These are phyloP conservation scores for Dunaliella sp. DNA, from an alignment of 139 green algal genomes.

Conservation along the genomic window DNA sequence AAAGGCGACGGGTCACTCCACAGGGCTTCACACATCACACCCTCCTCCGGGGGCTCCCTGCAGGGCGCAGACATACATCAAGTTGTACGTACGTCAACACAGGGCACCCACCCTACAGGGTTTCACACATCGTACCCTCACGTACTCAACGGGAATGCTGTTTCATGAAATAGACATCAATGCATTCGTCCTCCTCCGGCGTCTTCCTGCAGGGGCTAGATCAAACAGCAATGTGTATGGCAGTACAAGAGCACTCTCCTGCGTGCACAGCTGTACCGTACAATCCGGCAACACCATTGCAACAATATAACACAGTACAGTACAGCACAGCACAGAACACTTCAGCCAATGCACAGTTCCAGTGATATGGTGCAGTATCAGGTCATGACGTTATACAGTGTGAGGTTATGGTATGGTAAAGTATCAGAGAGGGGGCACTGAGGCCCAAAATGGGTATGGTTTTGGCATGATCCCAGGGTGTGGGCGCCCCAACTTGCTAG, in stretches of 20 bases:
- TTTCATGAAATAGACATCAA: too few species aligned
- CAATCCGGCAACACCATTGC: background rate
- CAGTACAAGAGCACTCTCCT: too few species aligned
- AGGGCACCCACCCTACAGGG: slow-evolving; percentile 85
- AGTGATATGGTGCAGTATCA: too few species aligned
- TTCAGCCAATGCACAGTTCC: background rate
- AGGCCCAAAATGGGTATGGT: too few species aligned
- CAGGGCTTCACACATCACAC: slow-evolving; percentile 95
- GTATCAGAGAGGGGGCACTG: too few species aligned
- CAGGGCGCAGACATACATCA: background rate
- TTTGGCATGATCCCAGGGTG: too few species aligned
- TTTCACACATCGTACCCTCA: slow-evolving; percentile 95
- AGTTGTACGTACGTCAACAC: background rate
- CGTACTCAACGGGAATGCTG: slow-evolving; percentile 92
- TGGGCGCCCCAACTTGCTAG: too few species aligned
- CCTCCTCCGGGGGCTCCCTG: slow-evolving; percentile 92
- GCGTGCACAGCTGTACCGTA: background rate
- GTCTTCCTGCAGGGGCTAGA: too few species aligned
- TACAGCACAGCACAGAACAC: background rate
- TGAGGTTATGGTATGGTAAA: too few species aligned
- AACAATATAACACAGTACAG: background rate
- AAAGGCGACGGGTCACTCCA: slow-evolving; percentile 88
- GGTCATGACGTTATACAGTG: too few species aligned
- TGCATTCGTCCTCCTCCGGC: too few species aligned
- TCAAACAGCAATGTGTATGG: too few species aligned